These are phyloP conservation scores for Candida tallmaniae DNA, from an alignment of 805 yeast species.

Conservation along the genomic window DNA sequence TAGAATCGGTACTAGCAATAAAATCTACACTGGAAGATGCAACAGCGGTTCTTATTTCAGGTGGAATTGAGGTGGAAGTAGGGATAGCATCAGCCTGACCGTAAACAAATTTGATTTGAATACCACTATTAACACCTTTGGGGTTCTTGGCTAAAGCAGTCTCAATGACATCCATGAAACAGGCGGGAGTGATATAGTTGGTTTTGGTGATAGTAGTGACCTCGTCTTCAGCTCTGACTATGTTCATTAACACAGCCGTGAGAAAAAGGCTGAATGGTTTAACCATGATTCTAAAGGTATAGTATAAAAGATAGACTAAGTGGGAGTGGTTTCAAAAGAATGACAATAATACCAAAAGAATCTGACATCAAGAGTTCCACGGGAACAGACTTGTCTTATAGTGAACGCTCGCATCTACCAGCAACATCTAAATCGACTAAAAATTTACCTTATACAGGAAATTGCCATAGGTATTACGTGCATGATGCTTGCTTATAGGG, in stretches of 20 bases:
- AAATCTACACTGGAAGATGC: slow-evolving; percentile 17
- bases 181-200: slow-evolving; percentile 20
- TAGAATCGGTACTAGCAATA: slow-evolving; percentile 16
- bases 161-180: slow-evolving; percentile 16
- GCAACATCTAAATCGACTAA: too few species aligned
- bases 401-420: too few species aligned
- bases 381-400: too few species aligned
- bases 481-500: too few species aligned
- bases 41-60: slow-evolving; percentile 8
- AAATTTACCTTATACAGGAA: too few species aligned
- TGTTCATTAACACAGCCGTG: slow-evolving; percentile 1
- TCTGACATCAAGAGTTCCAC: background rate
- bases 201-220: slow-evolving; percentile 23
- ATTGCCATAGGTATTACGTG: too few species aligned
- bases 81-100: slow-evolving; percentile 7
- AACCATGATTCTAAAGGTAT: background rate
- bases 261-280: background rate
- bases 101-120: slow-evolving; percentile 28
- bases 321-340: slow-evolving; percentile 1
- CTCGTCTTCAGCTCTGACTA: slow-evolving; percentile 10
- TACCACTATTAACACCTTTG: slow-evolving; percentile 18
- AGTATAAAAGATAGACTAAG: slow-evolving; percentile 2
- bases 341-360: background rate
- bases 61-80: background rate
- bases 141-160: slow-evolving; percentile 18